A percentile compares a stretch with the other conserved stretches of the same genome.
These are phyloP conservation scores for Rhodotorula sp. DNA, from an alignment of 1,284 basidiomycete species.

Conservation along the genomic window DNA sequence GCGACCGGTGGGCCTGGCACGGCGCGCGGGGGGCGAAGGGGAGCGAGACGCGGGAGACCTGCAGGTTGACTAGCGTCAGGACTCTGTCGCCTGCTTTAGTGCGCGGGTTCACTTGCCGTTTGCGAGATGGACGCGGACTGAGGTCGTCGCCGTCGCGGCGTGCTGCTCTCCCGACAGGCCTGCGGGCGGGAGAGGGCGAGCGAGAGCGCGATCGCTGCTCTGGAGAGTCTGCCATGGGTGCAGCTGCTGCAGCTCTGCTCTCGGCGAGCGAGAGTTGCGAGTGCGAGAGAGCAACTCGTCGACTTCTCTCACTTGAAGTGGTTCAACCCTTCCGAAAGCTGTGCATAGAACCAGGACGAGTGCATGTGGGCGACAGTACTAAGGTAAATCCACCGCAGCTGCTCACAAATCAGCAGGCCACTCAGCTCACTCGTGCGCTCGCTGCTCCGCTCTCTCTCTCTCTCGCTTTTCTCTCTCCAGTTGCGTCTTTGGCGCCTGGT, in stretches of 20 bases:
- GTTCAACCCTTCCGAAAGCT: background rate
- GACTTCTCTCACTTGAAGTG: background rate
- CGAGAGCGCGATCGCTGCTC: background rate
- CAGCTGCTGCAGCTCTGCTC: background rate
- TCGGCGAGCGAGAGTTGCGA: background rate
- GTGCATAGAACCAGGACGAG: background rate
- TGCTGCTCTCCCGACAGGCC: background rate
- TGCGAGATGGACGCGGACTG: constrained; percentile 15
- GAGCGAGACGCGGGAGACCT: constrained; percentile 32
- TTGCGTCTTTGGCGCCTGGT: constrained; percentile 58
- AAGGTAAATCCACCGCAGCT: background rate
- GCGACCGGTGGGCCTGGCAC: constrained; percentile 21
- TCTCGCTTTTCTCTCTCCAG: background rate
- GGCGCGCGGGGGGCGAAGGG: constrained; percentile 35
- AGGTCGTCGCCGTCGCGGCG: background rate
- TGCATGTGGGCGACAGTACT: constrained; percentile 17
- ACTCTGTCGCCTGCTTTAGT: background rate
- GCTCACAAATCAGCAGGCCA: too few species aligned
- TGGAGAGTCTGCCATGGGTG: too few species aligned
- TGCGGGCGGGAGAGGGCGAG: background rate
- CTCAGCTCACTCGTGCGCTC: background rate
- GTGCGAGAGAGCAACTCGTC: background rate
- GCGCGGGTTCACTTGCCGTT: constrained; percentile 21
- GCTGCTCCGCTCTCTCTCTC: background rate
- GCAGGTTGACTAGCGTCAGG: background rate